Base-by-base conservation (phyloP, 2,329 filamentous ascomycete genomes). In the Fusarium dimerum region DNA sequence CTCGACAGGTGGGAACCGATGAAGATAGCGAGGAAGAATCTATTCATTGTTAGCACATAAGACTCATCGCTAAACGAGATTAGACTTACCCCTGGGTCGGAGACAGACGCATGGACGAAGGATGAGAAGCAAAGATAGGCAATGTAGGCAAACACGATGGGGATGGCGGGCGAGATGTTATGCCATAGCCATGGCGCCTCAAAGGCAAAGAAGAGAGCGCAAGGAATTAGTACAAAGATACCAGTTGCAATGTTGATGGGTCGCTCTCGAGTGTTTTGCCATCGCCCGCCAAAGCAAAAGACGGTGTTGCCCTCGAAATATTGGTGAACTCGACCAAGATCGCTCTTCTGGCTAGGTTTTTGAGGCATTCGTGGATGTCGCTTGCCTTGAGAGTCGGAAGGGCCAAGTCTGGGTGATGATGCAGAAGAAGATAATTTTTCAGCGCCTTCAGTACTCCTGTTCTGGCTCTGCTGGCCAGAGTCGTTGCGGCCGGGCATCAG, bases 291-390 rank as follows among this genome's bases (percentile, higher is more conserved):
- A 53, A 90, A 79, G 70, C 86, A 96, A 68, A 99, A 99, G 20
- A 92, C 78, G 0, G 91, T 96, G 67, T 97, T 99, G 43, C 94
- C 94, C 42, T 90, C 84, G 66, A 97, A 97, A 70, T 96, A 96
- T 69, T 97, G 85, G 72, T 93, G 89, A 64, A 97, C 96, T 60
- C 82, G 87, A 47, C 67, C 66, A 86, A 50, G 82, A 67, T 52
- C 54, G n/a, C 59, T 54, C 36, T 62, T 61, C 34, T 55, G 58
- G 26, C 52, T 64, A 9, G 61, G 55, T 32, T 61, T 63, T 17
- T 59, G 55, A 11, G 64, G 57, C 40, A 55, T 45, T 20, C 60
- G 58, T 11, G 62, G 56, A 26, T 59, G 59, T 12, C 47, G 55
- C 36, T 48, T 52, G 15, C 46, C 47, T 5, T 58, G 63, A 6